Evolutionary conservation across 768 basidiomycete genomes (phyloP), one percentile per base, ranked within the genome.

Genomic region (Clitopilus hobsonii): DNA sequence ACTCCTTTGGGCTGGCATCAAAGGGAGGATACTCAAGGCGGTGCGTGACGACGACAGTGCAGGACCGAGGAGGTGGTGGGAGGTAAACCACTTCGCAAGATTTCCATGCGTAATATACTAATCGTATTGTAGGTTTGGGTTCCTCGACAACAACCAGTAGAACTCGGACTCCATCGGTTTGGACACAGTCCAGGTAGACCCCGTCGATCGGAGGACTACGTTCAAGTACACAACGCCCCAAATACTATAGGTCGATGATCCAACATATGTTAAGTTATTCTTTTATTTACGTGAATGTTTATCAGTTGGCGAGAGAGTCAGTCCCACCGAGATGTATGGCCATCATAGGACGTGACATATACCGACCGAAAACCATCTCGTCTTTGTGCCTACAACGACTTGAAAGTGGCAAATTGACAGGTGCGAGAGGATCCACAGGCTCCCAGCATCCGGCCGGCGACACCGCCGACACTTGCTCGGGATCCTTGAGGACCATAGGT

Each of bases 1-100:
- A 54, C 73, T 96, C 38, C 75, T 96, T 23, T 87, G 83, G 51
- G 91, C 92, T 28, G 91, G 91, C 13, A 83, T 96, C 64, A 91
- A 89, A 74, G 85, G 77, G 61, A 81, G 89, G 58, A 89, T 94
- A 82, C 65, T 86, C 56, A 90, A 87, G 67, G 89, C 88, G 48
- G 90, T 89, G 23, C 16, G 22, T 8, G 22, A 20, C 22, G 41
- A 23, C 10, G 70, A 91, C 47, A 79, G 82, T 60, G 74, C 83
- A 32, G 81, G 79, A 60, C 67, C 84, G 55, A 74, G 82, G 60
- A 75, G 83, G 61, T 93, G 91, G 91, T 91, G 91, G 91, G 88
- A 91, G 81, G 91, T 90, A 60, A 68, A 77, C 72, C 58, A n/a
- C 61, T 63, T 28, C 51, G 52, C 38, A 52, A 49, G 56, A 51